phyloP scores from a whole-genome alignment of 208 protist species.

The Crithidia bombi region DNA sequence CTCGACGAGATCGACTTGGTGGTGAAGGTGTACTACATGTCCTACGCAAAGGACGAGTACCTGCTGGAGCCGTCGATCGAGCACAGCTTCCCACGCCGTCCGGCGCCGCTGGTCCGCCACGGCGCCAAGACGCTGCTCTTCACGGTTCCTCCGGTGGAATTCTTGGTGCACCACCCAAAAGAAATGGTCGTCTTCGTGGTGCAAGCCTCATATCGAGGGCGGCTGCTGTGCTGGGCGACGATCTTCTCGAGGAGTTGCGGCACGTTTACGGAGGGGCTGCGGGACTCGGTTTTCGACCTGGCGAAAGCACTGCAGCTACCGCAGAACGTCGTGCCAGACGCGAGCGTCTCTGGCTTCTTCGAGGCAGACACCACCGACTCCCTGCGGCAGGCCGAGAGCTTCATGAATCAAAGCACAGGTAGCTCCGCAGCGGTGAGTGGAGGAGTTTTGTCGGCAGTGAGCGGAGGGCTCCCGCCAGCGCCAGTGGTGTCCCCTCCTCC shows the following conservation, averaged over 20 bases:
- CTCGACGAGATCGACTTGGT: slow-evolving; percentile 51
- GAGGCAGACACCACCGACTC: slow-evolving; percentile 39
- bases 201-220: slow-evolving; percentile 44
- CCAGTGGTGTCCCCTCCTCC: neutral
- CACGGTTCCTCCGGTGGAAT: slow-evolving; percentile 48
- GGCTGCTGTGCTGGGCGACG: slow-evolving; percentile 60
- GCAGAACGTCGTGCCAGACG: slow-evolving; percentile 33
- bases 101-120: slow-evolving; percentile 35
- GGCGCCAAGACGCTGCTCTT: slow-evolving; percentile 38
- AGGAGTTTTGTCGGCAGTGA: too few relatives aligned
- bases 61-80: slow-evolving; percentile 49
- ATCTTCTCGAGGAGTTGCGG: slow-evolving; percentile 39
- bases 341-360: slow-evolving; percentile 49
- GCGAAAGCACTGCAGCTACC: slow-evolving; percentile 47
- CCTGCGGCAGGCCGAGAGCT: slow-evolving; percentile 40
- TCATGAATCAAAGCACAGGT: slow-evolving; percentile 25
- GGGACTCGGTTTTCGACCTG: slow-evolving; percentile 50
- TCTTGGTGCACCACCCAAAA: slow-evolving; percentile 41
- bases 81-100: slow-evolving; percentile 33
- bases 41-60: slow-evolving; percentile 41
- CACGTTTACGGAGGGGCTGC: slow-evolving; percentile 53
- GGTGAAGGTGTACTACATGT: slow-evolving; percentile 67
- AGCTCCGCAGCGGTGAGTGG: neutral
- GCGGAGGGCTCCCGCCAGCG: neutral
- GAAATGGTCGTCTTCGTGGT: slow-evolving; percentile 69